These are phyloP conservation scores for Cyclotella sp. DNA, from an alignment of 108 stramenopile genomes.

Conservation along the genomic window DNA sequence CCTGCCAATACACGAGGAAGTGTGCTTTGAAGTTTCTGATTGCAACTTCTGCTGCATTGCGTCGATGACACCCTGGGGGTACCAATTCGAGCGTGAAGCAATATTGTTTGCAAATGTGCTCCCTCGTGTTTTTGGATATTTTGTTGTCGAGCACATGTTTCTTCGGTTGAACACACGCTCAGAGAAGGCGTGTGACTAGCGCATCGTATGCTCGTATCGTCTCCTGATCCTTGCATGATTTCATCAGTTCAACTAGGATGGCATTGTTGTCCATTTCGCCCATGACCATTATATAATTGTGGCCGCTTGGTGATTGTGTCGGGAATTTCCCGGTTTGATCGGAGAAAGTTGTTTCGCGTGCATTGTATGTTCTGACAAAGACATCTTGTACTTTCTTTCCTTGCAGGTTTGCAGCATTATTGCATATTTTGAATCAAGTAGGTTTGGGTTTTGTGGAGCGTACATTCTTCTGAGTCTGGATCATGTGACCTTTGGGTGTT, in stretches of 20 bases:
- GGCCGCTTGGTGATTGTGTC: neutral
- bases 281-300: constrained; percentile 10
- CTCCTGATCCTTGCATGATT: neutral
- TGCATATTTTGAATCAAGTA: too few species aligned
- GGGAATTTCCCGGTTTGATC: constrained; percentile 13
- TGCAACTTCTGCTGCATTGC: constrained; percentile 58
- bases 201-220: neutral
- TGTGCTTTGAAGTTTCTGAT: constrained; percentile 59
- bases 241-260: constrained; percentile 7
- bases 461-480: constrained; percentile 24
- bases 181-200: neutral
- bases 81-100: constrained; percentile 27
- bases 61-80: constrained; percentile 24
- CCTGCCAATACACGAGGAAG: constrained; percentile 49
- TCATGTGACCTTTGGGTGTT: constrained; percentile 50
- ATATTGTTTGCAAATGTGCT: neutral
- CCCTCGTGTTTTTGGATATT: neutral
- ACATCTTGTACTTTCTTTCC: neutral
- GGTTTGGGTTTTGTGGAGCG: constrained; percentile 28
- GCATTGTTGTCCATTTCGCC: constrained; percentile 1
- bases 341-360: neutral
- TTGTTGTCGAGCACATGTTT: neutral
- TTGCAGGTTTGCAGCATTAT: neutral
- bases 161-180: neutral
- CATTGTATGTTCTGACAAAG: constrained; percentile 7